A percentile compares a stretch with the other conserved stretches of the same genome.
phyloP scores from a whole-genome alignment of 768 basidiomycete species.

The Lyophyllum decastes region DNA sequence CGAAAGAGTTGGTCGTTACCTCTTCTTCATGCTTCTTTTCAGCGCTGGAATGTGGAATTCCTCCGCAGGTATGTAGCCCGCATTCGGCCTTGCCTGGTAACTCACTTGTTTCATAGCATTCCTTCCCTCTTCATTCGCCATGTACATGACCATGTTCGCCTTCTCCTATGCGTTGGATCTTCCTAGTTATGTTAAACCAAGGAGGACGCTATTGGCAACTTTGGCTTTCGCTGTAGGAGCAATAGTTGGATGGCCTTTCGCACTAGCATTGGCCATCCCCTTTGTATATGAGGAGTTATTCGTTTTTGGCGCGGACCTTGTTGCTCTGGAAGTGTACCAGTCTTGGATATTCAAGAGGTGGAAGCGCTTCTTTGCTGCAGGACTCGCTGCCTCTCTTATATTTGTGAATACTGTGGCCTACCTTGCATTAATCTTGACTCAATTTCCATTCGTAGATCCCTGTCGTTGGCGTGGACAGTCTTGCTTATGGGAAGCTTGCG shows the following conservation, averaged over 20 bases:
- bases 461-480: slow-evolving; percentile 78
- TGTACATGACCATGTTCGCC: slow-evolving; percentile 85
- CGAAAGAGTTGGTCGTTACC: slow-evolving; percentile 89
- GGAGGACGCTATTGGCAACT: slow-evolving; percentile 66
- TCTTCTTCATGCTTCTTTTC: slow-evolving; percentile 81
- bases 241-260: slow-evolving; percentile 96
- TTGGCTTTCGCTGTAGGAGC: slow-evolving; percentile 77
- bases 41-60: slow-evolving; percentile 97
- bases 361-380: slow-evolving; percentile 55
- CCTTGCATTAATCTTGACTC: neutral
- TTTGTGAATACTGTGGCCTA: slow-evolving; percentile 47
- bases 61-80: slow-evolving; percentile 60
- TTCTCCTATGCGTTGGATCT: slow-evolving; percentile 68
- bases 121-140: slow-evolving; percentile 92
- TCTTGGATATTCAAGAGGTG: slow-evolving; percentile 68
- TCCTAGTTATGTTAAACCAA: slow-evolving; percentile 50
- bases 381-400: slow-evolving; percentile 56
- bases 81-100: slow-evolving; percentile 2
- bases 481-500: slow-evolving; percentile 78
- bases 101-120: slow-evolving; percentile 57
- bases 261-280: slow-evolving; percentile 83
- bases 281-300: slow-evolving; percentile 92
- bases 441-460: slow-evolving; percentile 61
- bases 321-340: slow-evolving; percentile 41
- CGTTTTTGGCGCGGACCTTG: slow-evolving; percentile 67